Evolutionary conservation across 2,329 filamentous ascomycete genomes (phyloP).

Genomic region (Colletotrichum acutatum): DNA sequence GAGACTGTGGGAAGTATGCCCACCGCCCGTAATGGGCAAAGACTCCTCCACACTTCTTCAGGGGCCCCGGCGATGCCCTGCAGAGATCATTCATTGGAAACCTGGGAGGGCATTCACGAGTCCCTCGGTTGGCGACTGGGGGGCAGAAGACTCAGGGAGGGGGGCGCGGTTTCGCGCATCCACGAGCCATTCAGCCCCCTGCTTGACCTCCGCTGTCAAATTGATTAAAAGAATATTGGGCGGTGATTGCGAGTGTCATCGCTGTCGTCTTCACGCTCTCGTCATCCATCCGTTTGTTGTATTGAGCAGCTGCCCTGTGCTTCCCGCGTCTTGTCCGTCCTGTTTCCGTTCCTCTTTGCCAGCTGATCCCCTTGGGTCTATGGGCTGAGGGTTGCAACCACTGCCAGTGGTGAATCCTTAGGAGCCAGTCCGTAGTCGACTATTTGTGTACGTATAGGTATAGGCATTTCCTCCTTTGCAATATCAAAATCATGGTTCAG

Average conservation of each 20-base stretch:
- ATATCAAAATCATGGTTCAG: conserved; percentile 18
- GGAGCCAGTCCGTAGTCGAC: not conserved
- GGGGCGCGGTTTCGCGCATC: conserved; percentile 14
- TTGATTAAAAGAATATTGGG: conserved; percentile 17
- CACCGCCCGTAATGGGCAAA: conserved; percentile 22
- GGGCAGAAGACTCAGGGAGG: not conserved
- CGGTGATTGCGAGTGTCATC: not conserved
- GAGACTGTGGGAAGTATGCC: conserved; percentile 18
- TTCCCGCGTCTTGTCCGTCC: not conserved
- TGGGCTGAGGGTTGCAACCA: not conserved
- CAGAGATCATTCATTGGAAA: conserved; percentile 31
- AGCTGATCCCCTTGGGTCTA: not conserved
- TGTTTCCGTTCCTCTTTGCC: not conserved
- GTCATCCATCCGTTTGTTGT: not conserved
- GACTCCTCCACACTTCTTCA: conserved; percentile 22
- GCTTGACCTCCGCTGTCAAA: conserved; percentile 18
- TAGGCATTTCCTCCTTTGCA: not conserved
- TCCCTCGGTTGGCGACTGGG: conserved; percentile 9
- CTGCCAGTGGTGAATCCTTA: not conserved
- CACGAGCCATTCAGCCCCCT: conserved; percentile 5
- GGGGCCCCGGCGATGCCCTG: conserved; percentile 26
- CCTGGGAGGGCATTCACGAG: conserved; percentile 20
- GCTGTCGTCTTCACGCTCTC: not conserved
- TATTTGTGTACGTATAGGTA: not conserved
- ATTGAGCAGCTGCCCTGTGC: not conserved